Evolutionary conservation across 2,329 filamentous ascomycete species (phyloP).

Genomic region (Trichoderma gracile): DNA sequence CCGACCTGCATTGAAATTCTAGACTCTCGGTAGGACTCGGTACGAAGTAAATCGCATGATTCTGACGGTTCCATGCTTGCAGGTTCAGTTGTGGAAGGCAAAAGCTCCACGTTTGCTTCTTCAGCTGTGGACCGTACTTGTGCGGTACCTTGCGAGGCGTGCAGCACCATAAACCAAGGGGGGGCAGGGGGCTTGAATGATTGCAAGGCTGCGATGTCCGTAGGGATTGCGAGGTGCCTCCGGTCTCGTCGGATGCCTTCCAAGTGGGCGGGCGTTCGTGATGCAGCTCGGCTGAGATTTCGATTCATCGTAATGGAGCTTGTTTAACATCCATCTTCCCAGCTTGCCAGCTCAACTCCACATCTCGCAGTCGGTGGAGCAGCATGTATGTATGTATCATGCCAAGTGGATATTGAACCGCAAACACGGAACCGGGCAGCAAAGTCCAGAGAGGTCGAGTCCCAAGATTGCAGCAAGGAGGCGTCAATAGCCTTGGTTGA

Average conservation of each 20-base stretch:
- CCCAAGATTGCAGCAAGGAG: not conserved
- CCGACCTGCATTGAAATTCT: not conserved
- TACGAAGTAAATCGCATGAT: not conserved
- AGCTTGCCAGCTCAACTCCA: not conserved
- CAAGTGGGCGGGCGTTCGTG: slow-evolving; percentile 5
- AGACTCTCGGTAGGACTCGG: not conserved
- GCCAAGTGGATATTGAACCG: not conserved
- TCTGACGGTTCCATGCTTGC: not conserved
- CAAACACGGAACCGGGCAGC: not conserved
- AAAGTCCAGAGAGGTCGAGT: not conserved
- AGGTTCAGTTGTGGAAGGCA: not conserved
- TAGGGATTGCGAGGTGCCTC: not conserved
- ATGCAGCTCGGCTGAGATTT: slow-evolving; percentile 11
- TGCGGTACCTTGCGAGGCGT: not conserved
- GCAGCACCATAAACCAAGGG: not conserved
- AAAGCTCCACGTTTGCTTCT: slow-evolving; percentile 5
- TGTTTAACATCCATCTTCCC: not conserved
- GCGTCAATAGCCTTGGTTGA: not conserved
- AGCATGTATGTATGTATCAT: not conserved
- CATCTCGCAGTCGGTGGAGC: slow-evolving; percentile 1
- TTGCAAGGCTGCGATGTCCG: not conserved
- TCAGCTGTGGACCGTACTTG: slow-evolving; percentile 5
- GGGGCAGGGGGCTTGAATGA: not conserved
- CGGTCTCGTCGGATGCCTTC: not conserved
- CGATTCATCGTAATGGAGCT: not conserved